Conservation (phyloP, 176 grass and related monocot genomes). For the Rhipidocladum racemiflorum region DNA sequence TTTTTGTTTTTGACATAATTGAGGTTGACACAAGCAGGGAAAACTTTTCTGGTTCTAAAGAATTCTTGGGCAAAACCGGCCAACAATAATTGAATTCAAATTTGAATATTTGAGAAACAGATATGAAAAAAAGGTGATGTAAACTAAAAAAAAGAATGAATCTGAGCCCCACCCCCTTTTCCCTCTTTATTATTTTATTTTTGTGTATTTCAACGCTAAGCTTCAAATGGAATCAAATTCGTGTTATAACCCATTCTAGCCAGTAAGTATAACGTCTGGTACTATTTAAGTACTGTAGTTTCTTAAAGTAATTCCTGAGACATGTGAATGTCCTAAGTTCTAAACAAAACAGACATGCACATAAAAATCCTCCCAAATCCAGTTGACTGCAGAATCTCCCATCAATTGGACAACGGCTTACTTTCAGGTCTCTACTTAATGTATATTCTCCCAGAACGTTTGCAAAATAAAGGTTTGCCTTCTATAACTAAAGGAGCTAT, state of each 20-base stretch:
- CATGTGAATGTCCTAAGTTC: not conserved
- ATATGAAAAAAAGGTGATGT: too few relatives aligned
- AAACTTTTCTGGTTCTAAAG: too few relatives aligned
- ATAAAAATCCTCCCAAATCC: not conserved
- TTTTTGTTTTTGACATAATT: too few relatives aligned
- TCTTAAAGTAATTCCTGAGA: constrained; percentile 1
- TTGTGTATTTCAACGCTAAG: too few relatives aligned
- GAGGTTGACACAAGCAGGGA: too few relatives aligned
- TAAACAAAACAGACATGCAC: not conserved
- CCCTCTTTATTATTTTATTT: too few relatives aligned
- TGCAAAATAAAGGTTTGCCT: not conserved
- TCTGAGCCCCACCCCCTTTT: too few relatives aligned
- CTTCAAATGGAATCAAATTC: not conserved
- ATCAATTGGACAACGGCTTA: not conserved
- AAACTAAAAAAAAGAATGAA: too few relatives aligned
- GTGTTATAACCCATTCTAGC: not conserved
- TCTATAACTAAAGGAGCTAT: not conserved
- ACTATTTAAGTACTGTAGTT: not conserved
- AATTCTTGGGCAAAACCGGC: too few relatives aligned
- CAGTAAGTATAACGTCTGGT: not conserved
- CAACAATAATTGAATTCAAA: too few relatives aligned
- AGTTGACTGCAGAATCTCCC: not conserved
- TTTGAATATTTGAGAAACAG: too few relatives aligned
- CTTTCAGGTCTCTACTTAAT: not conserved
- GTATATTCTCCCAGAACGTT: not conserved